A percentile compares a stretch with the other conserved stretches of the same genome.
These are phyloP conservation scores for Arthroderma sp. DNA, from an alignment of 2,329 filamentous ascomycete genomes.

Conservation along the genomic window DNA sequence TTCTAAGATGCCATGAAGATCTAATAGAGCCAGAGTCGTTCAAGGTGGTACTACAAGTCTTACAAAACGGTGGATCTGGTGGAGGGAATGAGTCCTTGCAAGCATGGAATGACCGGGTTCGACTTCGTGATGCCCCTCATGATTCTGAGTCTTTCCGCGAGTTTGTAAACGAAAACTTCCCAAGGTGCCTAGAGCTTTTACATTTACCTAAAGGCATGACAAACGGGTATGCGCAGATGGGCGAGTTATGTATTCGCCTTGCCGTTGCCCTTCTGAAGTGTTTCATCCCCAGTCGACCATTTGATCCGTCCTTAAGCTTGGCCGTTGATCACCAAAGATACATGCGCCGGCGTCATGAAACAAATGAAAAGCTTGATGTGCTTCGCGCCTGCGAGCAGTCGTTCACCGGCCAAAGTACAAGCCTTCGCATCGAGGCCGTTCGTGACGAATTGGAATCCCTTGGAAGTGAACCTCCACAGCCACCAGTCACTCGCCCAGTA, in stretches of 20 bases:
- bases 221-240: slow-evolving; percentile 25
- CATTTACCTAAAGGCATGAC: slow-evolving; percentile 3
- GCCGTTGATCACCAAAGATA: slow-evolving; percentile 52
- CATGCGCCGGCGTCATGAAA: slow-evolving; percentile 40
- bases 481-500: slow-evolving; percentile 58
- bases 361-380: slow-evolving; percentile 46
- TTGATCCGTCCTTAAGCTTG: slow-evolving; percentile 58
- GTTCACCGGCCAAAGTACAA: slow-evolving; percentile 57
- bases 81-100: too few species aligned
- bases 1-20: slow-evolving; percentile 23
- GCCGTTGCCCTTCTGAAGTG: slow-evolving; percentile 61
- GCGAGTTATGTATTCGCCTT: slow-evolving; percentile 62
- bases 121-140: too few species aligned
- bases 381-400: slow-evolving; percentile 52
- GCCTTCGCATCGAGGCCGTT: slow-evolving; percentile 51
- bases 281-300: slow-evolving; percentile 74
- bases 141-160: too few species aligned
- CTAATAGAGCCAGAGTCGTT: slow-evolving; percentile 21
- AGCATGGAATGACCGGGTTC: too few species aligned
- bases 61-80: slow-evolving; percentile 10
- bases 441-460: slow-evolving; percentile 49
- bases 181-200: too few species aligned
- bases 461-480: slow-evolving; percentile 52
- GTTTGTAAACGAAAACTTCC: too few species aligned
- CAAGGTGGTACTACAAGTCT: slow-evolving; percentile 12